A percentile compares a stretch with the other conserved stretches of the same genome.
phyloP scores from a whole-genome alignment of 73 alveolate genomes.

The Stentor coeruleus region DNA sequence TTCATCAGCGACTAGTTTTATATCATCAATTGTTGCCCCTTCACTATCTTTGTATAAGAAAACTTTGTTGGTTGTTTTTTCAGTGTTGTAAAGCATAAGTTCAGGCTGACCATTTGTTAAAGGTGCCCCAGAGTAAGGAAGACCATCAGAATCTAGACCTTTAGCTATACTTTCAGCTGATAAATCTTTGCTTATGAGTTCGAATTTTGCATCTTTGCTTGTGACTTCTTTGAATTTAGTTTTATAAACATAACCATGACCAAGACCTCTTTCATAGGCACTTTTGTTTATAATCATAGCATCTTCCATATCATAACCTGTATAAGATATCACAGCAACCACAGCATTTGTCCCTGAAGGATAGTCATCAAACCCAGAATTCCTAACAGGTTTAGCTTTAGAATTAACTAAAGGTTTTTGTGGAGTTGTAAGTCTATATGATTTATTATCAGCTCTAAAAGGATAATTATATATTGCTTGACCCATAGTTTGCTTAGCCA shows the following conservation, averaged over 20 bases:
- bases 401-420: slow-evolving; percentile 84
- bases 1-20: slow-evolving; percentile 66
- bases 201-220: slow-evolving; percentile 37
- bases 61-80: slow-evolving; percentile 49
- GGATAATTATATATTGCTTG: slow-evolving; percentile 97
- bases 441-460: slow-evolving; percentile 90
- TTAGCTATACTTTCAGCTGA: slow-evolving; percentile 43
- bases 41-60: slow-evolving; percentile 89
- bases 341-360: slow-evolving; percentile 99
- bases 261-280: slow-evolving; percentile 99
- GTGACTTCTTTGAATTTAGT: slow-evolving; percentile 27
- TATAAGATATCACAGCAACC: slow-evolving; percentile 99
- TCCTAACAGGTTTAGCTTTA: slow-evolving; percentile 74
- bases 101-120: slow-evolving; percentile 65
- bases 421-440: slow-evolving; percentile 58
- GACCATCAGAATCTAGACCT: slow-evolving; percentile 92
- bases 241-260: slow-evolving; percentile 97
- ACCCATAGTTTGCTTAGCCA: slow-evolving; percentile 99
- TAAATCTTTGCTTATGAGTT: slow-evolving; percentile 54
- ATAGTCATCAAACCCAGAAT: slow-evolving; percentile 88
- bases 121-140: slow-evolving; percentile 80
- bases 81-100: slow-evolving; percentile 43
- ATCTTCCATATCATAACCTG: slow-evolving; percentile 99
- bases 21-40: slow-evolving; percentile 83
- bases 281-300: slow-evolving; percentile 98